Evolutionary conservation across 257 asterid species (phyloP), one percentile per base, ranked within the genome.

Genomic region (Buddleja alternifolia): DNA sequence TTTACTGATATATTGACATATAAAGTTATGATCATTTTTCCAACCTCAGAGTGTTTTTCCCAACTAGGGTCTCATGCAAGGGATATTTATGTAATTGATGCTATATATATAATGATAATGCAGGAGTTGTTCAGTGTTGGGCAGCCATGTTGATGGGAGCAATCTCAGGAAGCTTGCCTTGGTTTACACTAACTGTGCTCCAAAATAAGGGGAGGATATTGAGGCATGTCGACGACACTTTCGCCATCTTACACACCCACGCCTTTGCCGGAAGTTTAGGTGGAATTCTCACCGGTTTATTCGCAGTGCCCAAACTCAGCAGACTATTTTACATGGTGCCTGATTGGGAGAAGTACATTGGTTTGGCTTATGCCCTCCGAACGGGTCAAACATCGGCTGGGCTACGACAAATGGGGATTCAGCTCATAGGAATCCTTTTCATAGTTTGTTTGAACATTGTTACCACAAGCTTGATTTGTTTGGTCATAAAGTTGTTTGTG

Each of bases 181-280:
- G 76, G 76, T 75, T 47, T 70, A 57, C 76, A 2, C 57, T 75
- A 7, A 66, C 9, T 0, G 40, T 73, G 21, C 72, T 72, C 3
- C 63, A 66, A 25, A 40, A 40, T 52, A 70, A 64, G 51, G 11
- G 45, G 19, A 8, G 14, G 5, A 55, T 73, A 7, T 56, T 85
- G 1, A 76, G 47, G 47, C 77, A 52, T 0, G 74, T 78, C 3
- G 91, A 83, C 19, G 86, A 85, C 79, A 73, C 87, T 2, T 78
- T 83, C 15, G 78, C 85, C 24, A 73, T 83, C 76, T 41, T 85
- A 75, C 92, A 85, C 67, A 81, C 87, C 41, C 86, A 85, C 21
- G 88, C 92, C 21, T 40, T 83, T 0, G 81, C 88, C 17, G 89
- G 85, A 9, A 59, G 70, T 48, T 62, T 79, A 4, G 89, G 92